A percentile compares a stretch with the other conserved stretches of the same genome.
phyloP scores from a whole-genome alignment of 1,284 basidiomycete species.

The Pascua guehoae region DNA sequence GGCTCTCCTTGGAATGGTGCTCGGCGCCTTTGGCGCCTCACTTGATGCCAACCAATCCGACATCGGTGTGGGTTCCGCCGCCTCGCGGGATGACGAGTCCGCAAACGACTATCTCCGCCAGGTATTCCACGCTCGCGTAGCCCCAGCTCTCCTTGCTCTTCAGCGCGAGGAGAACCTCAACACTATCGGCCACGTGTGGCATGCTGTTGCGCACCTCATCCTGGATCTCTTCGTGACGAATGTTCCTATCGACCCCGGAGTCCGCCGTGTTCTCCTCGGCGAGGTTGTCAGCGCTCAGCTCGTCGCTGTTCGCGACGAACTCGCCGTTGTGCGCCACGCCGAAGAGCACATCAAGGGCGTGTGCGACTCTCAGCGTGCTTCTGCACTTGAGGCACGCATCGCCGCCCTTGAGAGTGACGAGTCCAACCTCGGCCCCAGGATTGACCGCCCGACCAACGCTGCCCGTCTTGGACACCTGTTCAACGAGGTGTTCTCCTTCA shows the following conservation, averaged over 20 bases:
- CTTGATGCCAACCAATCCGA: neutral
- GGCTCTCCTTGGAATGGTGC: slow-evolving; percentile 19
- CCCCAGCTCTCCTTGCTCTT: slow-evolving; percentile 8
- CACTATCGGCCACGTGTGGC: slow-evolving; percentile 54
- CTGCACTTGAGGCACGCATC: slow-evolving; percentile 45
- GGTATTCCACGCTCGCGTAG: slow-evolving; percentile 11
- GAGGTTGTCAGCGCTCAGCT: slow-evolving; percentile 57
- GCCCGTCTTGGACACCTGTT: slow-evolving; percentile 70
- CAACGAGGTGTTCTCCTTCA: slow-evolving; percentile 72
- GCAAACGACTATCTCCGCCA: slow-evolving; percentile 15
- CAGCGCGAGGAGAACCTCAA: slow-evolving; percentile 5
- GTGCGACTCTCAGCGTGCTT: slow-evolving; percentile 54
- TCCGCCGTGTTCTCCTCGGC: slow-evolving; percentile 59
- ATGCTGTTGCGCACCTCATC: slow-evolving; percentile 56
- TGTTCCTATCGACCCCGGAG: slow-evolving; percentile 81
- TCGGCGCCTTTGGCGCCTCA: slow-evolving; percentile 22
- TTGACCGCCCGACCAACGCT: slow-evolving; percentile 53
- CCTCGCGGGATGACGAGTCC: slow-evolving; percentile 2
- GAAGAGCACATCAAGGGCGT: slow-evolving; percentile 66
- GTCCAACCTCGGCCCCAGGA: slow-evolving; percentile 32
- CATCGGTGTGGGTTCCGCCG: neutral
- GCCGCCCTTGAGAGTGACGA: slow-evolving; percentile 26
- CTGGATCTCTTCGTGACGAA: slow-evolving; percentile 71
- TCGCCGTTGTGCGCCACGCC: slow-evolving; percentile 58
- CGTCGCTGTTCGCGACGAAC: slow-evolving; percentile 55